phyloP scores from a whole-genome alignment of 2,329 filamentous ascomycete genomes.

The Colletotrichum gloeosporioides region DNA sequence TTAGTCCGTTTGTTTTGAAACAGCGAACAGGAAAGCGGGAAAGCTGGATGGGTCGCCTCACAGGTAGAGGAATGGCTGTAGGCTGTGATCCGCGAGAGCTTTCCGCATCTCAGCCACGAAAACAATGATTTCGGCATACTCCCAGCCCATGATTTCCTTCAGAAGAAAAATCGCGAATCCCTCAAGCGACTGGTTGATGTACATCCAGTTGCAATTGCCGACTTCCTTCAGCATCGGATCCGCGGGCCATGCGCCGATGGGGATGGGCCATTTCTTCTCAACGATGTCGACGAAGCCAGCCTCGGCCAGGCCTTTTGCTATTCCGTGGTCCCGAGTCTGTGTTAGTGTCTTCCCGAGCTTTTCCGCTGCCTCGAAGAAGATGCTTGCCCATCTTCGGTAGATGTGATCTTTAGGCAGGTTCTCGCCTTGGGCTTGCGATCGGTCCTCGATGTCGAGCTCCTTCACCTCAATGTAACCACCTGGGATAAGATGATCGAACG shows the following conservation, averaged over 20 bases:
- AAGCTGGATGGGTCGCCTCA: no score
- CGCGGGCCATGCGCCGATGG: slow-evolving; percentile 17
- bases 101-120: background rate
- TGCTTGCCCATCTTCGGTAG: slow-evolving; percentile 27
- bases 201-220: slow-evolving; percentile 24
- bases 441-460: slow-evolving; percentile 27
- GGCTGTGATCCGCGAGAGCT: no score
- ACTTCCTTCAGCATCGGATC: slow-evolving; percentile 4
- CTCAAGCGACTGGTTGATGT: slow-evolving; percentile 28
- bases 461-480: slow-evolving; percentile 51
- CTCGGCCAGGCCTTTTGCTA: no score
- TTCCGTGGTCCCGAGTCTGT: slow-evolving; percentile 25
- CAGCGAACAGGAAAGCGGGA: no score
- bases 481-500: slow-evolving; percentile 58
- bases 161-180: slow-evolving; percentile 32
- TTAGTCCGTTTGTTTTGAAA: no score
- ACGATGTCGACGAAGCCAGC: slow-evolving; percentile 27
- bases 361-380: slow-evolving; percentile 30
- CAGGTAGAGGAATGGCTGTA: no score
- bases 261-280: slow-evolving; percentile 21
- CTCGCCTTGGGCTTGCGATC: background rate
- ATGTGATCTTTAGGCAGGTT: background rate
- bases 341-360: slow-evolving; percentile 35
- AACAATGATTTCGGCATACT: background rate
- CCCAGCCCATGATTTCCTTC: slow-evolving; percentile 30